phyloP scores from a whole-genome alignment of 768 basidiomycete genomes.

The Roridomyces roridus region DNA sequence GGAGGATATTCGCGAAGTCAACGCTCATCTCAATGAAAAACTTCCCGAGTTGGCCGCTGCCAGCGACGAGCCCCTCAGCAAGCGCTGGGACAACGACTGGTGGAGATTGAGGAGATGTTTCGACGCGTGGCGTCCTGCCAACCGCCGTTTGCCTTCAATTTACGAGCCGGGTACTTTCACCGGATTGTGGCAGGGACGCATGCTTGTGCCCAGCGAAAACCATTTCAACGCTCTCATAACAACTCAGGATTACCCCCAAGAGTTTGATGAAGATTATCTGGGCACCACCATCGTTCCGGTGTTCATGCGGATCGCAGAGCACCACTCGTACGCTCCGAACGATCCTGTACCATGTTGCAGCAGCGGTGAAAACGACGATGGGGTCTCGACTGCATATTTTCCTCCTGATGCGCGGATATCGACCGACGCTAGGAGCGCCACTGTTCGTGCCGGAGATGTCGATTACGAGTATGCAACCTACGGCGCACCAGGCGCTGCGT shows the following conservation, averaged over 20 bases:
- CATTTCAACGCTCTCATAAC: conserved; percentile 35
- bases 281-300: conserved; percentile 50
- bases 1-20: conserved; percentile 67
- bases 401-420: conserved; percentile 32
- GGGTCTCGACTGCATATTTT: conserved; percentile 48
- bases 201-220: conserved; percentile 53
- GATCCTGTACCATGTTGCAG: neutral
- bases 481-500: conserved; percentile 39
- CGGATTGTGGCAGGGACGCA: conserved; percentile 67
- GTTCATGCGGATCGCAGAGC: conserved; percentile 66
- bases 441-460: conserved; percentile 16
- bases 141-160: conserved; percentile 23
- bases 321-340: conserved; percentile 41
- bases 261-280: conserved; percentile 34
- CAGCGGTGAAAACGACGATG: conserved; percentile 33
- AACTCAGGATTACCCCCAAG: conserved; percentile 27
- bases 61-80: conserved; percentile 34
- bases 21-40: conserved; percentile 42
- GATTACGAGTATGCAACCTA: conserved; percentile 47
- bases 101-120: conserved; percentile 50
- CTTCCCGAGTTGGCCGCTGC: conserved; percentile 25
- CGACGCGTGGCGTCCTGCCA: conserved; percentile 22
- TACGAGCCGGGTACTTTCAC: conserved; percentile 54
- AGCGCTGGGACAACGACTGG: conserved; percentile 60
- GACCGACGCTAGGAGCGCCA: conserved; percentile 12